Base-by-base conservation (phyloP, 345 rosid genomes). In the Eucalyptus globulus region DNA sequence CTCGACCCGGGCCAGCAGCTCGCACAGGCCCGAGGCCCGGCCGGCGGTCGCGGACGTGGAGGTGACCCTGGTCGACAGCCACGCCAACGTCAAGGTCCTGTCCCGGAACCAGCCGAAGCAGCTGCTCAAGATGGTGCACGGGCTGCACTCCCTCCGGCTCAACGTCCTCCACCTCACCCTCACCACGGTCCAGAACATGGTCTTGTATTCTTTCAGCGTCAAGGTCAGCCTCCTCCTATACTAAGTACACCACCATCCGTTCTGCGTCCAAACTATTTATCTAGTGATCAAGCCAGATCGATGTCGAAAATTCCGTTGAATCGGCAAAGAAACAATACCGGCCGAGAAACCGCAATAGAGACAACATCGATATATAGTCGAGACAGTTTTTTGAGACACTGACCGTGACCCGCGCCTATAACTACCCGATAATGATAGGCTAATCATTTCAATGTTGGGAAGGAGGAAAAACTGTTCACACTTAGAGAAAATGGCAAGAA, bases 41-140 rank as follows among this genome's bases (percentile, higher is more conserved):
- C 81, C 90, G n/a, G 91, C 86, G 14, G 86, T 88, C 54, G 96
- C 95, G 12, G 95, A 95, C 44, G 94, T 96, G 87, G 96, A 95
- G 90, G 98, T 95, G 49, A 95, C 94, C 31, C 92, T 94, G 95
- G 91, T 92, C 72, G 97, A 94, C 51, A 90, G 88, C 76, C 94
- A 95, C 86, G 95, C 94, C 58, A 95, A 93, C 92, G 89, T 96
- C 86, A 95, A 94, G 92, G 93, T 96, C 88, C 90, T 91, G 54
- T 88, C 93, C 47, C 93, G 88, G 89, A 91, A 88, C 87, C 92
- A 88, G 12, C 97, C 96, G 58, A 95, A 89, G 90, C 94, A 93
- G 89, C 92, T 94, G 62, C 60, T 92, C 91, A 95, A 93, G 89
- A 92, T 95, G 92, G 91, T 95, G 81, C 87, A 72, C 22, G 96